Conservation (phyloP, 495 filamentous ascomycete genomes). For the Aspergillus egyptiacus region DNA sequence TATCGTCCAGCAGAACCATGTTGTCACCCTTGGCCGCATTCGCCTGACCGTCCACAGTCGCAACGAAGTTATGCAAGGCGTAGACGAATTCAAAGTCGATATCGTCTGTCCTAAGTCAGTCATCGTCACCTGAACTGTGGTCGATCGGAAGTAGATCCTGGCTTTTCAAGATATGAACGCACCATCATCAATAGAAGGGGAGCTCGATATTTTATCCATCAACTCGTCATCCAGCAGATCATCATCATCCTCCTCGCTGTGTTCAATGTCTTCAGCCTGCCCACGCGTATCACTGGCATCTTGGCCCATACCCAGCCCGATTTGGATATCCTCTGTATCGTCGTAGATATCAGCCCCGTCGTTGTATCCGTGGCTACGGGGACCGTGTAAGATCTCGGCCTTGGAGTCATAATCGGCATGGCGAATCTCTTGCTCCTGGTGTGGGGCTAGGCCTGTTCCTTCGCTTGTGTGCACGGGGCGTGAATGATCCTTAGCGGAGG, state of each 20-base stretch:
- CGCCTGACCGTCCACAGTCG: slow-evolving; percentile 95
- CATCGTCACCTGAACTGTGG: slow-evolving; percentile 3
- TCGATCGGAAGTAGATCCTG: not conserved
- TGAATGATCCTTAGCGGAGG: slow-evolving; percentile 75
- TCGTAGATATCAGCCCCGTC: slow-evolving; percentile 43
- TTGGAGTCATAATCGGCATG: slow-evolving; percentile 69
- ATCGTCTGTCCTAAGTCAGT: slow-evolving; percentile 83
- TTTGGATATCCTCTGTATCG: slow-evolving; percentile 33
- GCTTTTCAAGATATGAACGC: slow-evolving; percentile 38
- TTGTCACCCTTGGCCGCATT: slow-evolving; percentile 98
- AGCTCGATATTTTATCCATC: slow-evolving; percentile 97
- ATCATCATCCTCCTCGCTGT: slow-evolving; percentile 74
- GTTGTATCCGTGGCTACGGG: slow-evolving; percentile 38
- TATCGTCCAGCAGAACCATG: slow-evolving; percentile 99
- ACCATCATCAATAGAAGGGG: slow-evolving; percentile 98
- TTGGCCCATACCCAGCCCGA: slow-evolving; percentile 40
- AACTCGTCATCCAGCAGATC: slow-evolving; percentile 79
- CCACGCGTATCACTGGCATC: slow-evolving; percentile 37
- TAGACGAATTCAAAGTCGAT: slow-evolving; percentile 99
- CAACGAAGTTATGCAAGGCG: slow-evolving; percentile 93
- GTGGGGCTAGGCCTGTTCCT: slow-evolving; percentile 62
- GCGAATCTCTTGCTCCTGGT: slow-evolving; percentile 77
- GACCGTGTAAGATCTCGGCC: slow-evolving; percentile 55
- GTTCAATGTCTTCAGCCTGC: slow-evolving; percentile 50
- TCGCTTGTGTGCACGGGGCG: slow-evolving; percentile 47